phyloP scores from a whole-genome alignment of 331 rosid genomes.

The Malus hybrid region DNA sequence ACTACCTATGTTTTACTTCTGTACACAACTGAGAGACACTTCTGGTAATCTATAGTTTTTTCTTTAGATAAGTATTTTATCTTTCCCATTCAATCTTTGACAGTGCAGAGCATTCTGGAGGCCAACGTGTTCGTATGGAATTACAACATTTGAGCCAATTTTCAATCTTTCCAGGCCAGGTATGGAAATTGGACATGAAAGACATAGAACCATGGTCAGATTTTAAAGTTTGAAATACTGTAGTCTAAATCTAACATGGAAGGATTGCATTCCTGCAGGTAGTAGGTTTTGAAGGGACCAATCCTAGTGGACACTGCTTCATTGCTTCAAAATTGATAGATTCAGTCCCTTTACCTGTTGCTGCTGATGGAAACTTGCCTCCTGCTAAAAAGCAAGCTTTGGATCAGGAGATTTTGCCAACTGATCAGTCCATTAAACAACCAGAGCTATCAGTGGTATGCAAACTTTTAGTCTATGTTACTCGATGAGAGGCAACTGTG shows the following conservation, averaged over 20 bases:
- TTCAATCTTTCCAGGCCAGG: constrained; percentile 98
- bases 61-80: not conserved
- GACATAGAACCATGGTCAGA: constrained; percentile 6
- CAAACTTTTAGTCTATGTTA: constrained; percentile 9
- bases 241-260: constrained; percentile 11
- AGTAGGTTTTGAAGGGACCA: constrained; percentile 81
- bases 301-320: constrained; percentile 97
- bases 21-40: not conserved
- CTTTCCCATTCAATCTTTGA: not conserved
- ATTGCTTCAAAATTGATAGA: constrained; percentile 82
- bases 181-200: constrained; percentile 19
- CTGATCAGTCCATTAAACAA: constrained; percentile 23
- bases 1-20: not conserved
- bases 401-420: constrained; percentile 42
- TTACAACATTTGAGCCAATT: constrained; percentile 53
- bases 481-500: not conserved
- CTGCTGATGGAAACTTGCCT: constrained; percentile 40
- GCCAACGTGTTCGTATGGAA: constrained; percentile 81
- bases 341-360: constrained; percentile 36
- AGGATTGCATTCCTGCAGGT: constrained; percentile 45
- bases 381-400: constrained; percentile 75
- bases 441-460: constrained; percentile 67
- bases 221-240: constrained; percentile 1
- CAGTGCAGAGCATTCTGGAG: constrained; percentile 82
- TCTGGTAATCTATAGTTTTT: constrained; percentile 3